These are phyloP conservation scores for Ganoderma lucidum DNA, from an alignment of 1,284 basidiomycete genomes.

Conservation along the genomic window DNA sequence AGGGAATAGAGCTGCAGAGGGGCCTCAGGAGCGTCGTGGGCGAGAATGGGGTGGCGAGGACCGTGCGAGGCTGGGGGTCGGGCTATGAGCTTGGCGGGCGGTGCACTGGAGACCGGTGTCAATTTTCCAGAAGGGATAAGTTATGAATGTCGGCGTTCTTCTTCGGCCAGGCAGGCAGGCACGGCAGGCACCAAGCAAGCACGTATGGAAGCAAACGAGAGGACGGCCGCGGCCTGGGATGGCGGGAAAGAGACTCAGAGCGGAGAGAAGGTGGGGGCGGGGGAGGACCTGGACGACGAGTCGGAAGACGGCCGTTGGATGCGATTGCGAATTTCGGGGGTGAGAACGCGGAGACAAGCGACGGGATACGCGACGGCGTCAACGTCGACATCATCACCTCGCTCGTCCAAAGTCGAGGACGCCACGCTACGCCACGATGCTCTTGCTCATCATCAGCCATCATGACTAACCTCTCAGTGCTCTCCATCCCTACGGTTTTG, in stretches of 20 bases:
- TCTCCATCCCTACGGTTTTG: neutral
- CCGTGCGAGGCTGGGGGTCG: neutral
- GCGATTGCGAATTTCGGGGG: constrained; percentile 2
- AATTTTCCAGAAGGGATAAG: constrained; percentile 18
- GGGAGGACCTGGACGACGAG: constrained; percentile 14
- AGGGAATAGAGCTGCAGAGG: constrained; percentile 2
- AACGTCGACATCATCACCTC: constrained; percentile 6
- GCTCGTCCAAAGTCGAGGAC: constrained; percentile 4
- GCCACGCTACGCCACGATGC: constrained; percentile 34
- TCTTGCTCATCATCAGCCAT: constrained; percentile 12
- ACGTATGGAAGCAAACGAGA: constrained; percentile 1
- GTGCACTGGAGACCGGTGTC: constrained; percentile 25
- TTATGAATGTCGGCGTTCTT: constrained; percentile 7
- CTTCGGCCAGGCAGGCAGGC: neutral
- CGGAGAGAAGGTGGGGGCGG: constrained; percentile 7
- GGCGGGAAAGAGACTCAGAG: neutral
- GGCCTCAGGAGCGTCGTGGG: neutral
- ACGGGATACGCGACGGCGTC: constrained; percentile 19
- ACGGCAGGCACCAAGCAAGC: neutral
- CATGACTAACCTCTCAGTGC: neutral
- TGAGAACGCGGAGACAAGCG: neutral
- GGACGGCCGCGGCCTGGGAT: constrained; percentile 10
- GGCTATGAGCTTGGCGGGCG: neutral
- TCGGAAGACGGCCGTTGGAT: constrained; percentile 11
- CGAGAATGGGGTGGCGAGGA: neutral